Evolutionary conservation across 1,284 basidiomycete species (phyloP).

Genomic region (Pyrrhoderma lamaoense): DNA sequence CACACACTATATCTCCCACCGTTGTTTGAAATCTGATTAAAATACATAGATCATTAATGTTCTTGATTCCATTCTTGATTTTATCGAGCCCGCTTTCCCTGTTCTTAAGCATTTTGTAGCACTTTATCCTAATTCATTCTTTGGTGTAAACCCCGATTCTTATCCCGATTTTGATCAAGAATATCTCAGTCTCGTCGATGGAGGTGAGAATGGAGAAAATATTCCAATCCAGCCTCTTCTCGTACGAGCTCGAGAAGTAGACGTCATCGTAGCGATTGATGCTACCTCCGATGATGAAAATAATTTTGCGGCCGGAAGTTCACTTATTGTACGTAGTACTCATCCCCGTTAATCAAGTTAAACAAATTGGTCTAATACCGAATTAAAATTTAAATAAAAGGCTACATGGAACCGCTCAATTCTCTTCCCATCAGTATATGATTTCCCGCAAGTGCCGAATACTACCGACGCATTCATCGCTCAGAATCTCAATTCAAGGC

Average conservation of each 20-base stretch:
- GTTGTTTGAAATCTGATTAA: constrained; percentile 9
- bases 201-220: constrained; percentile 24
- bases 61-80: constrained; percentile 23
- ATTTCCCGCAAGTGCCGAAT: constrained; percentile 36
- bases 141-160: constrained; percentile 30
- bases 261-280: constrained; percentile 36
- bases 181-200: constrained; percentile 18
- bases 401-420: constrained; percentile 33
- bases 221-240: constrained; percentile 36
- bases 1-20: too few species aligned
- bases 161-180: constrained; percentile 32
- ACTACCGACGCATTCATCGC: constrained; percentile 27
- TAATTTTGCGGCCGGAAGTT: constrained; percentile 32
- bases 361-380: neutral
- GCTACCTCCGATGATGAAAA: constrained; percentile 25
- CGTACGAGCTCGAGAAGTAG: constrained; percentile 31
- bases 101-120: constrained; percentile 25
- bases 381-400: constrained; percentile 20
- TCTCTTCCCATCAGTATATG: constrained; percentile 31
- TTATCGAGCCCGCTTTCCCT: constrained; percentile 24
- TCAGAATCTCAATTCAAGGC: constrained; percentile 30
- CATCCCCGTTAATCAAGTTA: neutral
- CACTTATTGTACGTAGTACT: constrained; percentile 33
- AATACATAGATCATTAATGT: constrained; percentile 18
- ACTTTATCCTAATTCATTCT: constrained; percentile 37